phyloP scores from a whole-genome alignment of 768 basidiomycete species.

The Boletus pseudo-olivaceus region DNA sequence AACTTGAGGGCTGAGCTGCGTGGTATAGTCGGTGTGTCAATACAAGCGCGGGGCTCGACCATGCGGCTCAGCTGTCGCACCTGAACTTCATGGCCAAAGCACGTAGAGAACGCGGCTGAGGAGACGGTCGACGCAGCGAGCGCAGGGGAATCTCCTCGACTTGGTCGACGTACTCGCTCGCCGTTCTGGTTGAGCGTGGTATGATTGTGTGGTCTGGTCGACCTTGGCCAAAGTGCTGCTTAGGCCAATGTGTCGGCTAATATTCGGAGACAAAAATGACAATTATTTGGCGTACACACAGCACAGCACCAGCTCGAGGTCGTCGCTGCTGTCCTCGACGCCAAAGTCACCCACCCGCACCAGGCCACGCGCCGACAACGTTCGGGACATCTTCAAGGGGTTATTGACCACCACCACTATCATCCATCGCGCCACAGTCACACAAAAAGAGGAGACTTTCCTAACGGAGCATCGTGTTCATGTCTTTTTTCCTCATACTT shows the following conservation, averaged over 20 bases:
- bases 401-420: not conserved
- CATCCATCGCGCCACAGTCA: not conserved
- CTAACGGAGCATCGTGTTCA: not conserved
- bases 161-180: constrained; percentile 1
- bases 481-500: not conserved
- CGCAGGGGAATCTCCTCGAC: constrained; percentile 28
- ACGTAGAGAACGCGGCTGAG: constrained; percentile 1
- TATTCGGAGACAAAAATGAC: not conserved
- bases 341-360: not conserved
- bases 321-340: not conserved
- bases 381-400: not conserved
- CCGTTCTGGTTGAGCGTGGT: constrained; percentile 1
- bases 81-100: constrained; percentile 34
- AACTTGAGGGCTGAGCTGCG: constrained; percentile 84
- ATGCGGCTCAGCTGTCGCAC: constrained; percentile 8
- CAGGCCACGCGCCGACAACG: not conserved
- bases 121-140: not conserved
- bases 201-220: constrained; percentile 4
- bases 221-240: not conserved
- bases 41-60: too few relatives aligned
- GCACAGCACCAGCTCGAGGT: not conserved
- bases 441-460: not conserved
- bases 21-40: not conserved
- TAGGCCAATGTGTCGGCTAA: not conserved
- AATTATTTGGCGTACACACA: not conserved